Percentiles rank a stretch among this genome's conserved stretches.
These are phyloP conservation scores for Excoecaria cochinchinensis DNA, from an alignment of 345 rosid genomes.

Conservation along the genomic window DNA sequence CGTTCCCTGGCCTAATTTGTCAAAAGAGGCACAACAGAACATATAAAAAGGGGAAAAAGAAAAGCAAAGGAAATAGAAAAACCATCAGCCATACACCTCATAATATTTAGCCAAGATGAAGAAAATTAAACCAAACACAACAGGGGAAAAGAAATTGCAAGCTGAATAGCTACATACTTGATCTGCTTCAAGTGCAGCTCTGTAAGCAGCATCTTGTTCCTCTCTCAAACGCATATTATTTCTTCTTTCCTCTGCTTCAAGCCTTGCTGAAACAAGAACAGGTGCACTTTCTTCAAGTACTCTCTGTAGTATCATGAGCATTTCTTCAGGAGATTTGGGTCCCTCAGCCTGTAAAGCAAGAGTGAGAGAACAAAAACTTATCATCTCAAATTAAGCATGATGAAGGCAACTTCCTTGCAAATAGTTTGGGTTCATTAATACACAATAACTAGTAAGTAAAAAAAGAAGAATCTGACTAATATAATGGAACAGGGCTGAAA, in stretches of 20 bases:
- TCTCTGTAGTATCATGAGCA: conserved; percentile 69
- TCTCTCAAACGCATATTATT: conserved; percentile 74
- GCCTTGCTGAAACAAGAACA: conserved; percentile 78
- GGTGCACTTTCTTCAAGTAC: conserved; percentile 95
- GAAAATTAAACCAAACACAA: neutral
- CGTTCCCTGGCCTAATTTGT: conserved; percentile 71
- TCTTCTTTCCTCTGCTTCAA: conserved; percentile 95
- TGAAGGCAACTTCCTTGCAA: neutral
- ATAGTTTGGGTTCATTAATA: neutral
- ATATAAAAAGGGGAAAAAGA: neutral
- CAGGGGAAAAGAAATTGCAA: neutral
- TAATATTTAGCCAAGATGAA: neutral
- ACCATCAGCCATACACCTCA: neutral
- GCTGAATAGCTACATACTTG: conserved; percentile 48
- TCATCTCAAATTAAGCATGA: neutral
- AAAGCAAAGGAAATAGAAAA: neutral
- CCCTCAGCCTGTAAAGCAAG: conserved; percentile 72
- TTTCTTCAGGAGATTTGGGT: conserved; percentile 80
- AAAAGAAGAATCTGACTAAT: too few species aligned
- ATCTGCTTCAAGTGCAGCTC: conserved; percentile 99
- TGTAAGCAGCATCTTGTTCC: conserved; percentile 98
- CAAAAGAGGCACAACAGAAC: neutral
- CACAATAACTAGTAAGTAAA: neutral
- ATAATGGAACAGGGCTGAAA: neutral
- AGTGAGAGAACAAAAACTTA: conserved; percentile 5